Evolutionary conservation across 1,284 basidiomycete genomes (phyloP).

Genomic region (Albatrellus sp.): DNA sequence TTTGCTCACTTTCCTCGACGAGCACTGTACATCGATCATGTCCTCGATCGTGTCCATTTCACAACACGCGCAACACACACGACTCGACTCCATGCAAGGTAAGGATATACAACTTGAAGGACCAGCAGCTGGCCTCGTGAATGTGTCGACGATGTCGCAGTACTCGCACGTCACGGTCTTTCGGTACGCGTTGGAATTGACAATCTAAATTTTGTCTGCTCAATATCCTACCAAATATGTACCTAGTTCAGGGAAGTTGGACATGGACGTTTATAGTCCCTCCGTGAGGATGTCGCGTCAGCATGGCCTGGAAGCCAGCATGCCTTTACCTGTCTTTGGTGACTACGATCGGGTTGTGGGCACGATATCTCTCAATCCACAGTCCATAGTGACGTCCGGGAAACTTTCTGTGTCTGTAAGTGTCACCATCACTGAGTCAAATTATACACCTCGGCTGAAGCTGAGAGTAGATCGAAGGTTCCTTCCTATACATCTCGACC

Average conservation of each 20-base stretch:
- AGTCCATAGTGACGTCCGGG: constrained; percentile 34
- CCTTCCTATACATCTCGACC: constrained; percentile 36
- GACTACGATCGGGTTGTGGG: constrained; percentile 49
- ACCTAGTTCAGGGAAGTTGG: constrained; percentile 39
- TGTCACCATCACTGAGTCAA: constrained; percentile 3
- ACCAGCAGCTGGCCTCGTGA: no score
- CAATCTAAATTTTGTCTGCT: background rate
- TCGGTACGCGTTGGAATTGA: background rate
- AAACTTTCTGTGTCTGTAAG: constrained; percentile 45
- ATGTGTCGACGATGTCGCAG: background rate
- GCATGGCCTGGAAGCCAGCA: constrained; percentile 20
- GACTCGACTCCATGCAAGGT: no score
- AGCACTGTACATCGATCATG: no score
- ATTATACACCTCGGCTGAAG: background rate
- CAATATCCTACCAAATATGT: background rate
- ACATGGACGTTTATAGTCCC: constrained; percentile 47
- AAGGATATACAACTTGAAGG: no score
- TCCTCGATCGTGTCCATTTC: no score
- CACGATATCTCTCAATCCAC: constrained; percentile 38
- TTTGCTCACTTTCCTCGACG: no score
- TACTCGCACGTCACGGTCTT: constrained; percentile 1
- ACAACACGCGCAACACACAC: no score
- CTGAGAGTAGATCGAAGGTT: constrained; percentile 42
- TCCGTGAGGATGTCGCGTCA: constrained; percentile 36
- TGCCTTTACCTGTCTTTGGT: constrained; percentile 43